A percentile compares a stretch with the other conserved stretches of the same genome.
These are phyloP conservation scores for Trichoderma atroviride DNA, from an alignment of 2,329 filamentous ascomycete species.

Conservation along the genomic window DNA sequence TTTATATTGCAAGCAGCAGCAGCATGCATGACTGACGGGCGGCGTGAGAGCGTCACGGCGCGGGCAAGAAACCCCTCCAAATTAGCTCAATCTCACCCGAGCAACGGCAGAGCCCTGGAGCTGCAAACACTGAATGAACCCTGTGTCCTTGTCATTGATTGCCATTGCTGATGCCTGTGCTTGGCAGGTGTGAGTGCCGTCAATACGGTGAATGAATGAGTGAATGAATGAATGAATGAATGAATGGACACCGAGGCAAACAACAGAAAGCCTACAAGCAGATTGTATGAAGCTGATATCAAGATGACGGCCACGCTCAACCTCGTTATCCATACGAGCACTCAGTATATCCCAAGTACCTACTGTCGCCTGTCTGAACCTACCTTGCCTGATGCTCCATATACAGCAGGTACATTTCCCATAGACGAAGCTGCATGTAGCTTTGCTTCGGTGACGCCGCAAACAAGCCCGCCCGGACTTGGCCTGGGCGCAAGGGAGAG, in stretches of 20 bases:
- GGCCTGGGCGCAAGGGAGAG: conserved; percentile 19
- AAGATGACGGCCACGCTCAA: background rate
- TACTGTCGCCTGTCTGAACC: background rate
- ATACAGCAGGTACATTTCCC: background rate
- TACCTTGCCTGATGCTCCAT: background rate
- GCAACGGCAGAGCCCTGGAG: conserved; percentile 3
- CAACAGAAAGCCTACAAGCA: background rate
- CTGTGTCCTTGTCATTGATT: background rate
- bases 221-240: background rate
- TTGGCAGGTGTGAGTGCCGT: background rate
- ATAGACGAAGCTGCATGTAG: conserved; percentile 4
- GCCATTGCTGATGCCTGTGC: background rate
- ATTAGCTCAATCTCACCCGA: conserved; percentile 19
- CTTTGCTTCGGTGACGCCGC: conserved; percentile 20
- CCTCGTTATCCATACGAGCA: background rate
- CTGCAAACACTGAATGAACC: background rate
- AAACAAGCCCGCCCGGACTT: conserved; percentile 16
- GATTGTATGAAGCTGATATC: background rate
- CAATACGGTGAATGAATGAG: background rate
- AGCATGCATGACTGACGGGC: conserved; percentile 17
- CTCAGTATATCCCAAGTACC: too few relatives aligned
- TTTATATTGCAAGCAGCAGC: conserved; percentile 20
- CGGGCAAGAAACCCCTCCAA: background rate
- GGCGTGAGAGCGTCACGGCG: conserved; percentile 12
- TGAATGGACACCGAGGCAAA: background rate